A percentile compares a stretch with the other conserved stretches of the same genome.
phyloP scores from a whole-genome alignment of 2,329 filamentous ascomycete genomes.

The Thermothelomyces thermophilus region DNA sequence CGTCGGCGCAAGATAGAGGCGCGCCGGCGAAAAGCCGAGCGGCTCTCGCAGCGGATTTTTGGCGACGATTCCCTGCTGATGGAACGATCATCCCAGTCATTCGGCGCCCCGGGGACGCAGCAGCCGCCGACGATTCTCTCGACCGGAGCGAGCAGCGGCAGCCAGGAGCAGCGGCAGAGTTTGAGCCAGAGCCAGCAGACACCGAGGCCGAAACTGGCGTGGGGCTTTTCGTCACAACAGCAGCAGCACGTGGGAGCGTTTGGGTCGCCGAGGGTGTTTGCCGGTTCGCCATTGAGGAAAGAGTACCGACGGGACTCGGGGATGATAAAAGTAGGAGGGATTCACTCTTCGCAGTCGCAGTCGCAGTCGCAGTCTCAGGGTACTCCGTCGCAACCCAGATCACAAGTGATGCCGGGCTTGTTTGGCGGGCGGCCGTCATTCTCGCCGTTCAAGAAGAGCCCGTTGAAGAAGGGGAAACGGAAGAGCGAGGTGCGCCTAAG shows the following conservation, averaged over 20 bases:
- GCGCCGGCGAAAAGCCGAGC: slow-evolving; percentile 16
- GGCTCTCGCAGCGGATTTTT: slow-evolving; percentile 16
- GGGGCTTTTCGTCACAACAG: slow-evolving; percentile 11
- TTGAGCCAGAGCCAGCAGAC: background rate
- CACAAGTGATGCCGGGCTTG: slow-evolving; percentile 20
- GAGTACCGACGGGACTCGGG: slow-evolving; percentile 14
- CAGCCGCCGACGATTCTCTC: slow-evolving; percentile 8
- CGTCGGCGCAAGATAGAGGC: slow-evolving; percentile 18
- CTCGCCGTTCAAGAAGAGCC: slow-evolving; percentile 13
- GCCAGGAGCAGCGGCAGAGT: background rate
- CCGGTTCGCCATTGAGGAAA: slow-evolving; percentile 13
- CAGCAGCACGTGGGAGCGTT: background rate
- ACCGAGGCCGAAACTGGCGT: background rate
- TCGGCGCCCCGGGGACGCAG: slow-evolving; percentile 3
- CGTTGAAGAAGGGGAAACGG: slow-evolving; percentile 19
- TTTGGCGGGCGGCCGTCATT: slow-evolving; percentile 19
- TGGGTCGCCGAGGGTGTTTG: slow-evolving; percentile 14
- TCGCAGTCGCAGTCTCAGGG: slow-evolving; percentile 6
- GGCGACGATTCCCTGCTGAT: slow-evolving; percentile 12
- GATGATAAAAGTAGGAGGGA: background rate
- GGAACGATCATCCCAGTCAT: slow-evolving; percentile 13
- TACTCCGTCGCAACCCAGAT: slow-evolving; percentile 17
- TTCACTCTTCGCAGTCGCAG: background rate
- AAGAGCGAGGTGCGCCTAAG: slow-evolving; percentile 18
- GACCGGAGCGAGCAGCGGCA: background rate